These are phyloP conservation scores for Chaetoceros muelleri DNA, from an alignment of 108 stramenopile species.

Conservation along the genomic window DNA sequence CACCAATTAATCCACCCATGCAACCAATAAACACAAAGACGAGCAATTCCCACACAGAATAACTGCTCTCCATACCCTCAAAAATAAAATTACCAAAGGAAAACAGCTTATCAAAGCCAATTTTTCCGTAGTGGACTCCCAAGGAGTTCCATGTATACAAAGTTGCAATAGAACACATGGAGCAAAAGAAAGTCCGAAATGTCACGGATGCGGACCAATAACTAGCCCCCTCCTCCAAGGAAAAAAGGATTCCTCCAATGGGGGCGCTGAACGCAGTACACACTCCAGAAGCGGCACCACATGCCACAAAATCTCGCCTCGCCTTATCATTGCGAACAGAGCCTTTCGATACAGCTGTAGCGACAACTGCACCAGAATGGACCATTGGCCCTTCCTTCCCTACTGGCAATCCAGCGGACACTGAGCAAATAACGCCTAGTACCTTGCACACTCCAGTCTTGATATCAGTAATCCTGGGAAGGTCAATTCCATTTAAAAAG, in stretches of 20 bases:
- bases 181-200: slow-evolving; percentile 73
- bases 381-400: slow-evolving; percentile 83
- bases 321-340: slow-evolving; percentile 38
- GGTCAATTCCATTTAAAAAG: slow-evolving; percentile 57
- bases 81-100: slow-evolving; percentile 35
- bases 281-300: slow-evolving; percentile 84
- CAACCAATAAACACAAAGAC: slow-evolving; percentile 66
- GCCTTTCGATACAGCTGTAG: slow-evolving; percentile 8
- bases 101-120: slow-evolving; percentile 28
- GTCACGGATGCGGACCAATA: slow-evolving; percentile 78
- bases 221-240: slow-evolving; percentile 72
- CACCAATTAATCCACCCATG: slow-evolving; percentile 68
- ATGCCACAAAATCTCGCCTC: slow-evolving; percentile 66
- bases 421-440: slow-evolving; percentile 41
- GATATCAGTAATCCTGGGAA: slow-evolving; percentile 24
- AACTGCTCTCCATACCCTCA: slow-evolving; percentile 23
- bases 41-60: slow-evolving; percentile 48
- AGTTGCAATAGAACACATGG: slow-evolving; percentile 44
- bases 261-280: slow-evolving; percentile 83
- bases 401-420: slow-evolving; percentile 46
- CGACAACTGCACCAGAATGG: slow-evolving; percentile 41
- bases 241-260: slow-evolving; percentile 83
- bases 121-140: slow-evolving; percentile 24
- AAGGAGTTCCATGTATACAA: slow-evolving; percentile 18
- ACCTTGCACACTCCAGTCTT: slow-evolving; percentile 59